These are phyloP conservation scores for Penicillium concentricum DNA, from an alignment of 2,329 filamentous ascomycete genomes.

Conservation along the genomic window DNA sequence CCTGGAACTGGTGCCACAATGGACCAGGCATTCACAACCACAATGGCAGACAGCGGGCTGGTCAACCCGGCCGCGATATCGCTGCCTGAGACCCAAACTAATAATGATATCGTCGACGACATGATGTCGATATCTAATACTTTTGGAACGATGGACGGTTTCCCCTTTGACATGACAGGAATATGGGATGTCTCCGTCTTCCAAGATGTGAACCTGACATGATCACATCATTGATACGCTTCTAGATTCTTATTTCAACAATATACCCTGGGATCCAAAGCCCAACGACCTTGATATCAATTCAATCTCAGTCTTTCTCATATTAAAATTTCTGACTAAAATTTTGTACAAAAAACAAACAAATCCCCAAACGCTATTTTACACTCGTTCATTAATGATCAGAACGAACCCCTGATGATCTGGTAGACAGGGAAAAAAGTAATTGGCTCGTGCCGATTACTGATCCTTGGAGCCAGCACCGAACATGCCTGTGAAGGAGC, in stretches of 20 bases:
- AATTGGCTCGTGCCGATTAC: conserved; percentile 19
- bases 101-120: conserved; percentile 47
- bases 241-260: conserved; percentile 11
- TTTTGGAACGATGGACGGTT: conserved; percentile 47
- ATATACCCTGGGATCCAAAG: conserved; percentile 20
- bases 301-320: conserved; percentile 18
- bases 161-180: conserved; percentile 48
- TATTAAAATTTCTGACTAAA: conserved; percentile 26
- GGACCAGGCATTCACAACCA: conserved; percentile 18
- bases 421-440: conserved; percentile 19
- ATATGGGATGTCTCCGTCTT: conserved; percentile 48
- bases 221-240: conserved; percentile 5
- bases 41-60: conserved; percentile 28
- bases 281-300: conserved; percentile 14
- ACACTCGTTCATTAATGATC: conserved; percentile 33
- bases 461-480: conserved; percentile 35
- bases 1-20: conserved; percentile 27
- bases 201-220: conserved; percentile 38
- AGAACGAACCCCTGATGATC: conserved; percentile 30
- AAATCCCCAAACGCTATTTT: conserved; percentile 35
- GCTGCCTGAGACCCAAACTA: conserved; percentile 45
- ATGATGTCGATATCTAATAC: conserved; percentile 49
- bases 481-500: conserved; percentile 63
- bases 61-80: conserved; percentile 42
- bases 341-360: conserved; percentile 28